Evolutionary conservation across 2,329 filamentous ascomycete species (phyloP).

Genomic region (Furcasterigmium sp.): DNA sequence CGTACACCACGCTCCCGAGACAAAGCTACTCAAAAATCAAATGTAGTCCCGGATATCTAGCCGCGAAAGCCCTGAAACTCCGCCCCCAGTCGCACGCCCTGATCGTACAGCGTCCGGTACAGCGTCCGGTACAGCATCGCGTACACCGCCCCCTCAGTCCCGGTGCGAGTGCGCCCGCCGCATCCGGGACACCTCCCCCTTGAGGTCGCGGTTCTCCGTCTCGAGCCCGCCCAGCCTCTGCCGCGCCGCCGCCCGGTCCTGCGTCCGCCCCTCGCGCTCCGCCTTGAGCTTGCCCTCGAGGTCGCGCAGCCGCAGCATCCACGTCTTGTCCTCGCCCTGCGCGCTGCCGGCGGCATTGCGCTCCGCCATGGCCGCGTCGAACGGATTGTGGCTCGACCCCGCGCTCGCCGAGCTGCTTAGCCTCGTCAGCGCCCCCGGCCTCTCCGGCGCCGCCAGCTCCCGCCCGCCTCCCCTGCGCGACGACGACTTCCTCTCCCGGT

Average conservation of each 20-base stretch:
- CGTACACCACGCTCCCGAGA: no score
- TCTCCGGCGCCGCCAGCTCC: constrained; percentile 8
- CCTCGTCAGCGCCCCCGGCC: constrained; percentile 23
- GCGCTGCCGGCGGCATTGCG: constrained; percentile 18
- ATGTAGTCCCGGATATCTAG: no score
- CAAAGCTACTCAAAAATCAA: no score
- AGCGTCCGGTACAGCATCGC: no score
- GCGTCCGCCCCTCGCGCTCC: constrained; percentile 77
- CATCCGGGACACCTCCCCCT: constrained; percentile 50
- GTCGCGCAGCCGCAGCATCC: constrained; percentile 81
- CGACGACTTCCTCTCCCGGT: constrained; percentile 19
- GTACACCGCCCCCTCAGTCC: constrained; percentile 7
- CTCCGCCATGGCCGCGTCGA: constrained; percentile 20
- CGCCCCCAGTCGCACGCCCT: no score
- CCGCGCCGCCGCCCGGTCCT: constrained; percentile 79
- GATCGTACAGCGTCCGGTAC: no score
- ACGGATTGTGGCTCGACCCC: constrained; percentile 8
- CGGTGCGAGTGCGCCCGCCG: constrained; percentile 8
- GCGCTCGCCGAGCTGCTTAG: constrained; percentile 15
- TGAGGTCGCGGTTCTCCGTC: constrained; percentile 66
- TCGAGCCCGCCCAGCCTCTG: constrained; percentile 74
- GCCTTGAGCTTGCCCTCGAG: constrained; percentile 84
- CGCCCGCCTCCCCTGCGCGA: constrained; percentile 1
- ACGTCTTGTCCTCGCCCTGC: constrained; percentile 59
- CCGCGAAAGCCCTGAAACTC: no score